Evolutionary conservation across 179 eudicot genomes (phyloP).

Genomic region (Nepenthes alata): DNA sequence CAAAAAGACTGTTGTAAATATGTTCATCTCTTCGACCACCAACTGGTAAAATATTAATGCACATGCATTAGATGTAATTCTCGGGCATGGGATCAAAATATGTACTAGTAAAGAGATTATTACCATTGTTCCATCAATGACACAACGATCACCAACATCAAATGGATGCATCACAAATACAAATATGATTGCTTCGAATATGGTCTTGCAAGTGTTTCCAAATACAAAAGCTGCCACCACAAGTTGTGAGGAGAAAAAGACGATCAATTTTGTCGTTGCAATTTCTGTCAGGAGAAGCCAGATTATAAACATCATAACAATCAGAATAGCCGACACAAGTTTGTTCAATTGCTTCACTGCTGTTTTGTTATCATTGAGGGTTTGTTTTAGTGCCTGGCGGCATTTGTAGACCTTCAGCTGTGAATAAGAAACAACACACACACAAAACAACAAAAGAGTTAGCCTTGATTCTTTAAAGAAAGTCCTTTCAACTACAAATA

Average conservation of each 20-base stretch:
- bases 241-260: constrained; percentile 29
- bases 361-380: constrained; percentile 68
- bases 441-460: neutral
- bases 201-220: constrained; percentile 30
- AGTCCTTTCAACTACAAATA: too few species aligned
- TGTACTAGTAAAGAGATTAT: constrained; percentile 1
- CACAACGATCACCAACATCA: constrained; percentile 32
- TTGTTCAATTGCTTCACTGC: constrained; percentile 59
- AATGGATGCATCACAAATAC: constrained; percentile 41
- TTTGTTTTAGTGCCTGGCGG: constrained; percentile 59
- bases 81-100: neutral
- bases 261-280: constrained; percentile 16
- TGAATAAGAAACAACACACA: neutral
- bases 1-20: constrained; percentile 29
- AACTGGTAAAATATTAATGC: constrained; percentile 11
- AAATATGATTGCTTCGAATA: constrained; percentile 32
- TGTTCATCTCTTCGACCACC: constrained; percentile 50
- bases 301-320: constrained; percentile 8
- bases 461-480: too few species aligned
- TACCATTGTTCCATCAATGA: constrained; percentile 24
- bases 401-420: constrained; percentile 53
- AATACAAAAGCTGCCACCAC: constrained; percentile 29
- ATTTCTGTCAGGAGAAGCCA: constrained; percentile 22
- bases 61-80: neutral
- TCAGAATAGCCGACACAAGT: constrained; percentile 25